Evolutionary conservation across 805 yeast species (phyloP).

Genomic region (Candida sonorensis): DNA sequence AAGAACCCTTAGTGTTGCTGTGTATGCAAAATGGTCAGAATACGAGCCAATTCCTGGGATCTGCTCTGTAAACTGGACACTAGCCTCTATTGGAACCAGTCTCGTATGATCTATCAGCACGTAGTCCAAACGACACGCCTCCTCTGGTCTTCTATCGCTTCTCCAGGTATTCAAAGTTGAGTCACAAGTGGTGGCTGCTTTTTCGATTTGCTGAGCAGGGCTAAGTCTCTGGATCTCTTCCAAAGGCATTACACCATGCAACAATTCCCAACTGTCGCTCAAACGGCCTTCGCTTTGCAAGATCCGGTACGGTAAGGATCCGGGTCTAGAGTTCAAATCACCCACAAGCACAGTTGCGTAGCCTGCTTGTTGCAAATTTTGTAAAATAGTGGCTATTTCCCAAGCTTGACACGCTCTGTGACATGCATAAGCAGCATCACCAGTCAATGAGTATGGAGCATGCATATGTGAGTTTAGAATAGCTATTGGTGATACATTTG

Average conservation of each 20-base stretch:
- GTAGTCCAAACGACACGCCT: conserved; percentile 87
- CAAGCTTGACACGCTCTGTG: conserved; percentile 95
- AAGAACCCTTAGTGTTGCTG: conserved; percentile 33
- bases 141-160: conserved; percentile 39
- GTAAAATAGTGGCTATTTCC: conserved; percentile 74
- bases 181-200: conserved; percentile 89
- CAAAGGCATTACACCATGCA: conserved; percentile 43
- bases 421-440: conserved; percentile 85
- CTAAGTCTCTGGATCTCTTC: conserved; percentile 37
- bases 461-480: conserved; percentile 92
- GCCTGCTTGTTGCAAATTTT: conserved; percentile 60
- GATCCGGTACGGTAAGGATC: conserved; percentile 71
- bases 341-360: conserved; percentile 87
- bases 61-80: conserved; percentile 66
- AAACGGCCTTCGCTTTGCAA: conserved; percentile 64
- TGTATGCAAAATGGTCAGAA: conserved; percentile 90
- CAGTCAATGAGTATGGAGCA: conserved; percentile 80
- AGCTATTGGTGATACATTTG: conserved; percentile 54
- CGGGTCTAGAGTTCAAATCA: conserved; percentile 86
- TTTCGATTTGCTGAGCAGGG: conserved; percentile 55
- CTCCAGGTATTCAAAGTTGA: conserved; percentile 87
- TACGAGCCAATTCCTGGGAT: conserved; percentile 66
- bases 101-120: conserved; percentile 62
- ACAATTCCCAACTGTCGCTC: conserved; percentile 74
- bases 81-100: conserved; percentile 51